Base-by-base conservation (phyloP, 192 early-diverging fungal genomes). In the Backusella mclennaniae region DNA sequence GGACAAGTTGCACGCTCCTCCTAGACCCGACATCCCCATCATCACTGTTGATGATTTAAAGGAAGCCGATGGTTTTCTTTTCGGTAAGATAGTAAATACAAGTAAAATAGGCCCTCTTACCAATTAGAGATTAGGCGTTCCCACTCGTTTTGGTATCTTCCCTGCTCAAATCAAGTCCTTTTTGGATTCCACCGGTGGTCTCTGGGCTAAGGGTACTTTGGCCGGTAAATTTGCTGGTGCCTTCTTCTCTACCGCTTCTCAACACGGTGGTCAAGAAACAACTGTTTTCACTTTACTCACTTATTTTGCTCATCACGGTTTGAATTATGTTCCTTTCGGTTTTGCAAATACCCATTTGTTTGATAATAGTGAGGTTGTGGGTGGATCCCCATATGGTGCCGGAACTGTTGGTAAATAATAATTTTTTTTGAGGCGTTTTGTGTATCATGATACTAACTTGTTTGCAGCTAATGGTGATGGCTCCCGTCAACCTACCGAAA, bases 181-280 rank as follows among this genome's bases (percentile, higher is more conserved):
- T 23, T 49, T 82, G 23, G 81, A 82, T 19, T 11, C 56, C 11
- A 78, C 81, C 23, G 74, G 81, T 42, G 15, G 35, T 56, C 66
- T 81, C 9, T 92, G 87, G 87, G 38, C 46, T 14, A 73, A 66
- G 1, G 85, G 86, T 66, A 88, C 90, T 7, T 81, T 95, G 66
- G 82, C 83, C 17, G 92, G 90, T 44, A 96, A 95, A 85, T 85
- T 87, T 53, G 92, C 83, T 4, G 94, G 92, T 49, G 80, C 86
- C 68, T 96, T 96, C 87, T 89, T 87, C 69, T 92, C 93, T 52
- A 94, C 92, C 9, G 88, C 82, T 3, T 81, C 85, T 42, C 92
- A 93, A 82, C 89, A 92, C 78, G 93, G 93, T 73, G 93, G 93
- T 29, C 93, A 94, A 80, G 95, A 96, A 76, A 86, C 86, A 42